Conservation (phyloP, 1,139 yeast species). For the Sugiyamaella neomexicana region DNA sequence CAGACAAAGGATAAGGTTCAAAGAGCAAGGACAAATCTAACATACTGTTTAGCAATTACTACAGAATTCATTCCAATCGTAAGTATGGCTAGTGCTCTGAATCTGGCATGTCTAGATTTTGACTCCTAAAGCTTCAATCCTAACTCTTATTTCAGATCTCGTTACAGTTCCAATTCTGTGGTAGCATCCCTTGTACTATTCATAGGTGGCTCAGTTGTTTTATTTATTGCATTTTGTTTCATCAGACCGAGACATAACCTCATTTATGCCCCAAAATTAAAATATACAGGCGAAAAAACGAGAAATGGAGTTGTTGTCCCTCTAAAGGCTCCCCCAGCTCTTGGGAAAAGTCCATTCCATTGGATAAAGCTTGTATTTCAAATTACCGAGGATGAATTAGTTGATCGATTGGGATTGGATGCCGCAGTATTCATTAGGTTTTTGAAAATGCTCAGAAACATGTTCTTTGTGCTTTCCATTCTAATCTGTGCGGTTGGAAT, state of each 20-base stretch:
- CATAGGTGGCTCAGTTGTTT: constrained; percentile 39
- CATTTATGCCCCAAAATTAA: constrained; percentile 41
- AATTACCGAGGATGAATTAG: constrained; percentile 34
- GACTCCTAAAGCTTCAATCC: too few species aligned
- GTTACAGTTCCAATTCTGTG: constrained; percentile 38
- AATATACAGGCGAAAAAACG: constrained; percentile 27
- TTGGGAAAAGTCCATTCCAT: constrained; percentile 29
- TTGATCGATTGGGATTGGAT: constrained; percentile 42
- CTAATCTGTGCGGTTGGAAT: constrained; percentile 41
- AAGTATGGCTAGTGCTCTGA: constrained; percentile 1
- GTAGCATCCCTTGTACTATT: constrained; percentile 41
- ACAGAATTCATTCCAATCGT: constrained; percentile 29
- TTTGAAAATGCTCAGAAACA: constrained; percentile 39
- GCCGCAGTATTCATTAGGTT: constrained; percentile 42
- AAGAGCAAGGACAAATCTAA: too few species aligned
- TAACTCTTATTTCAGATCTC: constrained; percentile 26
- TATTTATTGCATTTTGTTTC: constrained; percentile 37
- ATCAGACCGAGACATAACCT: constrained; percentile 41
- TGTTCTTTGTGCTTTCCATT: constrained; percentile 38
- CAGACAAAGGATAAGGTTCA: too few species aligned
- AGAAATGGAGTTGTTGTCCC: constrained; percentile 7
- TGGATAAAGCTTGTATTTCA: constrained; percentile 37
- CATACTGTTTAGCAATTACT: constrained; percentile 23
- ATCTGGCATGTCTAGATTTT: too few species aligned
- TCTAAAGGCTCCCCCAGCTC: constrained; percentile 25